A percentile compares a stretch with the other conserved stretches of the same genome.
These are phyloP conservation scores for Aspergillus sp. DNA, from an alignment of 2,329 filamentous ascomycete genomes.

Conservation along the genomic window DNA sequence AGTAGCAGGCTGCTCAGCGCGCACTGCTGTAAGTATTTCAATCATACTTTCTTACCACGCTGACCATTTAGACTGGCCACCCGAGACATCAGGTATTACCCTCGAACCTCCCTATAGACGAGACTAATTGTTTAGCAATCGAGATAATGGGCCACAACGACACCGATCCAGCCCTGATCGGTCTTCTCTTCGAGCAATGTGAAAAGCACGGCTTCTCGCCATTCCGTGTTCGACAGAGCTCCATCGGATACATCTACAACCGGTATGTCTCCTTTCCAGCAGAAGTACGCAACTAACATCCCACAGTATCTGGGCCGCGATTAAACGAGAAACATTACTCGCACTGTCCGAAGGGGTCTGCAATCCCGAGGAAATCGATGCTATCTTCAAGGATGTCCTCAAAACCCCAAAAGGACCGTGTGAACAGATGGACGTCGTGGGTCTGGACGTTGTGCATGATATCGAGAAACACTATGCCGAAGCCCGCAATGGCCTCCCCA, in stretches of 20 bases:
- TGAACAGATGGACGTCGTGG: slow-evolving; percentile 44
- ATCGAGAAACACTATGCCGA: background rate
- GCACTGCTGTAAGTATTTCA: background rate
- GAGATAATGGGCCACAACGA: background rate
- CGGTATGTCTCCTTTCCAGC: background rate
- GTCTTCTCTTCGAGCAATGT: slow-evolving; percentile 29
- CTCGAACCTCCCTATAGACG: background rate
- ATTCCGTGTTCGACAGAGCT: slow-evolving; percentile 36
- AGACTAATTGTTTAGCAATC: background rate
- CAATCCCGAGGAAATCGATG: slow-evolving; percentile 38
- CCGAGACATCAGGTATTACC: background rate
- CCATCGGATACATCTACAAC: slow-evolving; percentile 37
- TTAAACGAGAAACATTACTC: background rate
- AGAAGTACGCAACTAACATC: background rate
- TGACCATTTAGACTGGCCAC: background rate
- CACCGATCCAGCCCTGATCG: slow-evolving; percentile 19
- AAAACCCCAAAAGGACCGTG: slow-evolving; percentile 39
- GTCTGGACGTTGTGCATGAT: slow-evolving; percentile 40
- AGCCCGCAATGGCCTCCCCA: background rate
- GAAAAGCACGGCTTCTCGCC: slow-evolving; percentile 38
- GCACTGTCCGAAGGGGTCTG: slow-evolving; percentile 32
- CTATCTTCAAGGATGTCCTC: slow-evolving; percentile 38
- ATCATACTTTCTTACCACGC: background rate
- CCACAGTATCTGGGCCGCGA: background rate
- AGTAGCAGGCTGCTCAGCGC: background rate